These are phyloP conservation scores for Delphinella strobiligena DNA, from an alignment of 2,329 filamentous ascomycete genomes.

Conservation along the genomic window DNA sequence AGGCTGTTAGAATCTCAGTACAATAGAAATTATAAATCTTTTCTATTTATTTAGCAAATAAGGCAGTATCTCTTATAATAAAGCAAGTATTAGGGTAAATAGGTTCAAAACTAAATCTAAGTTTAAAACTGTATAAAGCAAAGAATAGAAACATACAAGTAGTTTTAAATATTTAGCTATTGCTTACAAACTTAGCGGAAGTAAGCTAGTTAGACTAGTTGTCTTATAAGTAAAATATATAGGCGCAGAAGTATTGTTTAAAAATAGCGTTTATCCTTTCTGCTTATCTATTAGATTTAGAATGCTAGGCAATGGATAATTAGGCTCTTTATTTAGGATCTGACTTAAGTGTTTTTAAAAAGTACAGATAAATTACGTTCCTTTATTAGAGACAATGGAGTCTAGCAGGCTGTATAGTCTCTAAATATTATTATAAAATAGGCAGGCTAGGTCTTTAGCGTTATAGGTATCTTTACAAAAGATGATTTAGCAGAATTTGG, in stretches of 20 bases:
- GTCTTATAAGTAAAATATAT: slow-evolving; percentile 2
- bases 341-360: neutral
- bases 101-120: neutral
- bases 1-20: neutral
- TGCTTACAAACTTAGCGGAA: slow-evolving; percentile 1
- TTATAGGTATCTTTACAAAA: slow-evolving; percentile 1
- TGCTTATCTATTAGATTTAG: slow-evolving; percentile 1
- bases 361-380: neutral
- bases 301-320: neutral
- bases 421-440: slow-evolving; percentile 1
- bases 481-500: slow-evolving; percentile 1
- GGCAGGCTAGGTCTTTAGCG: neutral
- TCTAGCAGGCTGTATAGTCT: neutral
- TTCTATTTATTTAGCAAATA: slow-evolving; percentile 2
- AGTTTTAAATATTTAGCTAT: slow-evolving; percentile 1
- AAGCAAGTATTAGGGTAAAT: neutral
- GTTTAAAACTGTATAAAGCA: slow-evolving; percentile 1
- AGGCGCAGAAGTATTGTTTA: slow-evolving; percentile 1
- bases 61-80: neutral
- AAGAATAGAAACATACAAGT: neutral
- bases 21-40: neutral
- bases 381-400: neutral
- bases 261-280: slow-evolving; percentile 1
- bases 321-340: neutral
- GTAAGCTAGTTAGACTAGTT: neutral